phyloP scores from a whole-genome alignment of 1,139 yeast species.

The Candida frijolesensis region DNA sequence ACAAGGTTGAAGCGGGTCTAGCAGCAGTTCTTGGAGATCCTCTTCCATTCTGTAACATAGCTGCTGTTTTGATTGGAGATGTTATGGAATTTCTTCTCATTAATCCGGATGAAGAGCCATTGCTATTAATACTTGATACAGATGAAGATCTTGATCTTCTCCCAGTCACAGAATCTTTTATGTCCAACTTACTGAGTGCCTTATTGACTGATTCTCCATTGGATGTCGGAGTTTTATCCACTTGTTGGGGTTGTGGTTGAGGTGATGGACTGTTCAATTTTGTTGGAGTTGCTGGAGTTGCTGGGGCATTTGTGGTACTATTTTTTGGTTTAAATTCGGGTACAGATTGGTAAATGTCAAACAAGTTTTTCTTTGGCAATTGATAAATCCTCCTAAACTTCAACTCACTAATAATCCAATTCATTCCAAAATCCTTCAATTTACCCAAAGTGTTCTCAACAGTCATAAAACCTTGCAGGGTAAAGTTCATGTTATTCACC shows the following conservation, averaged over 20 bases:
- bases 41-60: conserved; percentile 11
- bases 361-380: conserved; percentile 30
- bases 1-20: conserved; percentile 34
- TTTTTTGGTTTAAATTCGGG: conserved; percentile 15
- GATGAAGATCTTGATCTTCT: conserved; percentile 33
- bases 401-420: conserved; percentile 41
- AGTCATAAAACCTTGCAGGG: conserved; percentile 31
- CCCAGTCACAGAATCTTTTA: conserved; percentile 17
- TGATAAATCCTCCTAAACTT: conserved; percentile 37
- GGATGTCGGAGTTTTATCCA: neutral
- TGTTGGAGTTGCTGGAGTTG: neutral
- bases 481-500: conserved; percentile 41
- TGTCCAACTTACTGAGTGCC: conserved; percentile 19
- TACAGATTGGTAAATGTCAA: conserved; percentile 20
- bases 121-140: conserved; percentile 28
- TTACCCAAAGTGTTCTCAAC: conserved; percentile 26
- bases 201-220: conserved; percentile 5
- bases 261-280: neutral
- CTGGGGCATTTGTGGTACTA: neutral
- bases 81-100: conserved; percentile 20
- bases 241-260: conserved; percentile 2
- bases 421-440: conserved; percentile 36
- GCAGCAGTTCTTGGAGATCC: conserved; percentile 14
- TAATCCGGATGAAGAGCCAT: conserved; percentile 14
- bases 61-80: conserved; percentile 24